Evolutionary conservation across 2,329 filamentous ascomycete genomes (phyloP).

Genomic region (Xenoacremonium recifei): DNA sequence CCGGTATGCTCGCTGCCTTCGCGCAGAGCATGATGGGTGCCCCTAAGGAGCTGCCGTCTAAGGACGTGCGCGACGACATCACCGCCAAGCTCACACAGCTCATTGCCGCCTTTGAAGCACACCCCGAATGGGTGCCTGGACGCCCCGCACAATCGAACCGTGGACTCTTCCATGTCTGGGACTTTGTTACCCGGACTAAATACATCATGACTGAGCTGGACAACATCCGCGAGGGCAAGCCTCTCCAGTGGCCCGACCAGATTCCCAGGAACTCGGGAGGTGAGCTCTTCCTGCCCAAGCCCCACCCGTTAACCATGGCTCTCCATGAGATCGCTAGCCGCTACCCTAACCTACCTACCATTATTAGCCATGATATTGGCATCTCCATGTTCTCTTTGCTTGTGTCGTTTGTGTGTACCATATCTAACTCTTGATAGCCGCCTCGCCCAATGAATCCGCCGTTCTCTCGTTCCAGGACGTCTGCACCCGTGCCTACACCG

Average conservation of each 20-base stretch:
- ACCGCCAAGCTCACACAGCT: constrained; percentile 24
- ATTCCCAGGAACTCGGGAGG: constrained; percentile 29
- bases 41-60: constrained; percentile 17
- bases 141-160: constrained; percentile 26
- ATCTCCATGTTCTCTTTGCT: background rate
- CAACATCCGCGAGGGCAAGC: constrained; percentile 32
- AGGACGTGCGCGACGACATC: constrained; percentile 25
- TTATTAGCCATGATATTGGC: background rate
- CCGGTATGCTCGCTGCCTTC: constrained; percentile 15
- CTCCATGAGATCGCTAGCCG: background rate
- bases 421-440: constrained; percentile 9
- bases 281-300: too few species aligned
- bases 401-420: too few species aligned
- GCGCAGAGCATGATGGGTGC: constrained; percentile 12
- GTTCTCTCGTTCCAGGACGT: constrained; percentile 30
- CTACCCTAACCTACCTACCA: background rate
- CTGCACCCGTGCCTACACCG: constrained; percentile 27
- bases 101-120: constrained; percentile 27
- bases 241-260: constrained; percentile 34
- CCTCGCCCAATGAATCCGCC: constrained; percentile 19
- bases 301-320: too few species aligned
- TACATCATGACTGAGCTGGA: constrained; percentile 43
- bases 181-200: constrained; percentile 39
- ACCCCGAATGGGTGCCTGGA: constrained; percentile 26
- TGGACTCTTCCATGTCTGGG: constrained; percentile 38